phyloP scores from a whole-genome alignment of 192 early-diverging fungal genomes.

The Coemansia sp. region DNA sequence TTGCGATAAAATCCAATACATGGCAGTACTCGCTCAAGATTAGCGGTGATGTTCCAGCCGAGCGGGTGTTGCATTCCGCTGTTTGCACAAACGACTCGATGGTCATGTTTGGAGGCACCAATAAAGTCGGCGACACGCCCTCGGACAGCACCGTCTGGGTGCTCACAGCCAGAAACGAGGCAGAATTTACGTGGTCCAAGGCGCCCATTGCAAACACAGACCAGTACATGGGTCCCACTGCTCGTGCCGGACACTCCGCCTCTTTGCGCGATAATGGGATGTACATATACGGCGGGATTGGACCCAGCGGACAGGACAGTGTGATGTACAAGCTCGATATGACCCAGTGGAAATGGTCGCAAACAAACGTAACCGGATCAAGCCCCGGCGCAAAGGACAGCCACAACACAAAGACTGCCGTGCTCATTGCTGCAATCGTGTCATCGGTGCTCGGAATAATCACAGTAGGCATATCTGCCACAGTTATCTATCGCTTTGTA shows the following conservation, averaged over 20 bases:
- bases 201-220: slow-evolving; percentile 37
- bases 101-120: slow-evolving; percentile 66
- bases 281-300: slow-evolving; percentile 71
- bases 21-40: slow-evolving; percentile 58
- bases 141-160: slow-evolving; percentile 58
- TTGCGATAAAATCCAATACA: slow-evolving; percentile 48
- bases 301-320: slow-evolving; percentile 55
- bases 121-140: slow-evolving; percentile 29
- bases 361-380: slow-evolving; percentile 39
- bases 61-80: slow-evolving; percentile 65
- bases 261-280: slow-evolving; percentile 59
- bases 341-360: slow-evolving; percentile 61
- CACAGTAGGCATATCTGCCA: slow-evolving; percentile 48
- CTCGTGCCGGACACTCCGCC: slow-evolving; percentile 66
- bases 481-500: slow-evolving; percentile 41
- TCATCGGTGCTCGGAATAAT: slow-evolving; percentile 49
- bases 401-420: slow-evolving; percentile 38
- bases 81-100: slow-evolving; percentile 66
- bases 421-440: slow-evolving; percentile 53
- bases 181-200: slow-evolving; percentile 42
- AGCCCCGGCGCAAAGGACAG: slow-evolving; percentile 14
- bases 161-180: slow-evolving; percentile 24
- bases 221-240: slow-evolving; percentile 51
- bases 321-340: slow-evolving; percentile 69
- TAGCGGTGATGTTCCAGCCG: slow-evolving; percentile 50